These are phyloP conservation scores for Nicotiana attenuata DNA, from an alignment of 257 asterid genomes.

Conservation along the genomic window DNA sequence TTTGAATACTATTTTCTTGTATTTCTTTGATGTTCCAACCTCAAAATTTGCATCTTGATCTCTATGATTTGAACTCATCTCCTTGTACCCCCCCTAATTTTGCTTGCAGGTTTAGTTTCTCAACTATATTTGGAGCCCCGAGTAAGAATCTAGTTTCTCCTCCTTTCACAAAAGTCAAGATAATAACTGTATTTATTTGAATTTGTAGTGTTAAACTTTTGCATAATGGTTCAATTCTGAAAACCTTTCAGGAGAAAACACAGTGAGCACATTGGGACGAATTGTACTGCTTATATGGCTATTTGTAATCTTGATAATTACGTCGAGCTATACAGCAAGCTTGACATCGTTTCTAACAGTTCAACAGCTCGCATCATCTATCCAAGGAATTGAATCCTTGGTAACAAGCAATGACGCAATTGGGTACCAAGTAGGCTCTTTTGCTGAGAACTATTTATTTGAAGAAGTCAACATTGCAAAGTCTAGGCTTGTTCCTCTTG, in stretches of 20 bases:
- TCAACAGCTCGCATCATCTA: constrained; percentile 61
- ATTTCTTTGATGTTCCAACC: background rate
- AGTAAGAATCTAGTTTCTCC: constrained; percentile 39
- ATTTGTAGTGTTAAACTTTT: background rate
- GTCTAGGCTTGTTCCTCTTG: constrained; percentile 67
- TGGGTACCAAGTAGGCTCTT: constrained; percentile 75
- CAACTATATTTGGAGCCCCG: constrained; percentile 71
- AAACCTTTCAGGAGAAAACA: constrained; percentile 60
- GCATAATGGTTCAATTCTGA: background rate
- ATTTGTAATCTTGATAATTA: constrained; percentile 64
- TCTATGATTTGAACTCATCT: constrained; percentile 1
- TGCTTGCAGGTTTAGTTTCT: constrained; percentile 81
- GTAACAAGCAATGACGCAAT: constrained; percentile 51
- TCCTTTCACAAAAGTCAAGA: background rate
- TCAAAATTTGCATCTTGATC: background rate
- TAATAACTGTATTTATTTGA: background rate
- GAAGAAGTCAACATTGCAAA: constrained; percentile 62
- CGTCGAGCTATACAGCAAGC: constrained; percentile 79
- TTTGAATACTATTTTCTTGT: background rate
- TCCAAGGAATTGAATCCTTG: constrained; percentile 69
- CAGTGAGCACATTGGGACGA: constrained; percentile 64
- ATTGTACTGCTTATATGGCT: constrained; percentile 76
- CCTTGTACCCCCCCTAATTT: background rate
- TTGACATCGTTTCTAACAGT: constrained; percentile 74
- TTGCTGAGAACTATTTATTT: constrained; percentile 52